phyloP scores from a whole-genome alignment of 2,329 filamentous ascomycete genomes.

The Neophaeococcomyces aloes region DNA sequence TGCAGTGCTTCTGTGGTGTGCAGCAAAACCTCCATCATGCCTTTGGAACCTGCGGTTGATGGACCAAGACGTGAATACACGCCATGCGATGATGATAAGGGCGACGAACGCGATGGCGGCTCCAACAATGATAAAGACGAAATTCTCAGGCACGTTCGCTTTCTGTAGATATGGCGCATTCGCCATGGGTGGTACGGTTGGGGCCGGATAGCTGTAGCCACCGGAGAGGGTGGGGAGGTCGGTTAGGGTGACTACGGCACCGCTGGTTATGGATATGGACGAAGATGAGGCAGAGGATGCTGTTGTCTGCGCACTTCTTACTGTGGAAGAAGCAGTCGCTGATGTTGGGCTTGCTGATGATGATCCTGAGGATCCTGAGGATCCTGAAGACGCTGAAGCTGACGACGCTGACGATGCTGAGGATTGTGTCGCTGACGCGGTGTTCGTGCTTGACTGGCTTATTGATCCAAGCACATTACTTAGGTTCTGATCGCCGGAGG shows the following conservation, averaged over 20 bases:
- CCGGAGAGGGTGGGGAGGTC: conserved; percentile 46
- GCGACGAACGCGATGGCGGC: conserved; percentile 76
- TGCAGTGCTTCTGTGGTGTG: conserved; percentile 46
- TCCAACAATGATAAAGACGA: conserved; percentile 91
- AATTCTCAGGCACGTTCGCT: conserved; percentile 76
- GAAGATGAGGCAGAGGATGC: neutral
- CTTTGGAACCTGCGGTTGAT: conserved; percentile 77
- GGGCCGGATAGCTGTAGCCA: conserved; percentile 54
- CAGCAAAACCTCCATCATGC: conserved; percentile 44
- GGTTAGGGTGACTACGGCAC: conserved; percentile 8
- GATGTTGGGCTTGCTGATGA: neutral
- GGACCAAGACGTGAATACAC: conserved; percentile 75
- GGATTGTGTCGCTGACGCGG: conserved; percentile 6
- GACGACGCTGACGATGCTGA: conserved; percentile 7
- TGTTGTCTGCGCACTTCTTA: conserved; percentile 3
- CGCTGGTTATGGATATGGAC: neutral
- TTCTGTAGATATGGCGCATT: conserved; percentile 87
- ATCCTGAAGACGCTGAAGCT: conserved; percentile 15
- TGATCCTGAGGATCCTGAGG: conserved; percentile 3
- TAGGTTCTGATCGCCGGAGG: conserved; percentile 1
- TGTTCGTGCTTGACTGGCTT: neutral
- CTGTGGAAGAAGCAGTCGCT: neutral
- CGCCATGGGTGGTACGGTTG: conserved; percentile 69
- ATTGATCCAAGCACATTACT: conserved; percentile 7
- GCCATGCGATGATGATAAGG: conserved; percentile 76